phyloP scores from a whole-genome alignment of 805 yeast species.

The Candida khao-thaluensis region DNA sequence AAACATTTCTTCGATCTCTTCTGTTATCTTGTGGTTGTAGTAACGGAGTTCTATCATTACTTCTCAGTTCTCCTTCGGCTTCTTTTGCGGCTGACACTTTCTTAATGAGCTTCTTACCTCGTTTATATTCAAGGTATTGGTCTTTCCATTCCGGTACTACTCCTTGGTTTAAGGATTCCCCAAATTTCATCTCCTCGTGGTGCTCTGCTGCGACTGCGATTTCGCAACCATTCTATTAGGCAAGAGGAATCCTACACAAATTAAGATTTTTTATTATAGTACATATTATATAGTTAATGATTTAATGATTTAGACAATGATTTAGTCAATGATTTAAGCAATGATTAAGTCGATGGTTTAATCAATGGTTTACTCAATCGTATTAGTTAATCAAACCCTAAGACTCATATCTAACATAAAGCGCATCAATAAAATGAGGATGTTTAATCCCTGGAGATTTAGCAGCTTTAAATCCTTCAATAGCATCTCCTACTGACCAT shows the following conservation, averaged over 20 bases:
- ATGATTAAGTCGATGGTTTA: too few species aligned
- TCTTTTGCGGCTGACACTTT: constrained; percentile 24
- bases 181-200: constrained; percentile 68
- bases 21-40: constrained; percentile 15
- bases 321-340: too few species aligned
- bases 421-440: constrained; percentile 71
- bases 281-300: too few species aligned
- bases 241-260: too few species aligned
- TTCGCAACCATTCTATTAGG: too few species aligned
- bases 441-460: constrained; percentile 75
- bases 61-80: neutral
- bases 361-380: too few species aligned
- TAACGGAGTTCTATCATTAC: constrained; percentile 29
- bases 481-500: constrained; percentile 62
- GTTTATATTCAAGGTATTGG: constrained; percentile 71
- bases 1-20: neutral
- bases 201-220: too few species aligned
- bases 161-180: constrained; percentile 63
- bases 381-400: too few species aligned
- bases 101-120: constrained; percentile 54
- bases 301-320: too few species aligned
- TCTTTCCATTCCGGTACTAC: constrained; percentile 87
- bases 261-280: too few species aligned
- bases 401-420: constrained; percentile 60
- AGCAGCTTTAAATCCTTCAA: constrained; percentile 55